Conservation (phyloP, 306 rosid species). For the Rosa lucieae region DNA sequence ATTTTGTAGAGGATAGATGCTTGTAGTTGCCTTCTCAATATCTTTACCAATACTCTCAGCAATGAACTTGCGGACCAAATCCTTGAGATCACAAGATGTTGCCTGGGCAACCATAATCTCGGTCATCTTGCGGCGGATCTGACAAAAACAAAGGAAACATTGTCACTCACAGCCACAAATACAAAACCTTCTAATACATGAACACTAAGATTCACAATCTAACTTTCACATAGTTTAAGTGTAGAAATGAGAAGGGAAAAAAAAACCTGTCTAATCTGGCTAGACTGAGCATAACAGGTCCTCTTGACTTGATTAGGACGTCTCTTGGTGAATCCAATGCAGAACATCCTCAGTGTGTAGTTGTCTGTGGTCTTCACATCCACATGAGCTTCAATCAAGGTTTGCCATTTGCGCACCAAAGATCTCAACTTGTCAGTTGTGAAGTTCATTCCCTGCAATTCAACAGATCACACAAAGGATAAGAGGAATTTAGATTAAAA, state of each 20-base stretch:
- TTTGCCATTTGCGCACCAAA: slow-evolving; percentile 85
- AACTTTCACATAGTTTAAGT: neutral
- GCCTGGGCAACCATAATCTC: slow-evolving; percentile 85
- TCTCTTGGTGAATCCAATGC: slow-evolving; percentile 90
- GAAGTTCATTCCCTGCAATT: slow-evolving; percentile 75
- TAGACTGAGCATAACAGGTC: slow-evolving; percentile 90
- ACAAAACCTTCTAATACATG: neutral
- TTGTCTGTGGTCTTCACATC: slow-evolving; percentile 92
- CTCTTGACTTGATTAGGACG: slow-evolving; percentile 87
- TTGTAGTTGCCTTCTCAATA: slow-evolving; percentile 75
- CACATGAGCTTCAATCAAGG: slow-evolving; percentile 86
- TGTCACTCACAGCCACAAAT: neutral
- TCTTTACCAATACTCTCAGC: slow-evolving; percentile 92
- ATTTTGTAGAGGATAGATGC: slow-evolving; percentile 84
- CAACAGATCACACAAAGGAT: neutral
- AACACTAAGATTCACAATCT: neutral
- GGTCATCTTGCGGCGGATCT: slow-evolving; percentile 94
- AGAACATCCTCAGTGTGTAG: slow-evolving; percentile 79
- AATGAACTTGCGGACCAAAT: slow-evolving; percentile 80
- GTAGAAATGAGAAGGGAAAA: neutral
- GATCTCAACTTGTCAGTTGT: slow-evolving; percentile 93
- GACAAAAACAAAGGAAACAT: neutral
- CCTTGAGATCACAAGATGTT: slow-evolving; percentile 83
- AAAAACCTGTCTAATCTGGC: slow-evolving; percentile 79
- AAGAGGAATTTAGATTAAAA: neutral